Base-by-base conservation (phyloP, 768 basidiomycete genomes). In the Collybiopsis confluens region DNA sequence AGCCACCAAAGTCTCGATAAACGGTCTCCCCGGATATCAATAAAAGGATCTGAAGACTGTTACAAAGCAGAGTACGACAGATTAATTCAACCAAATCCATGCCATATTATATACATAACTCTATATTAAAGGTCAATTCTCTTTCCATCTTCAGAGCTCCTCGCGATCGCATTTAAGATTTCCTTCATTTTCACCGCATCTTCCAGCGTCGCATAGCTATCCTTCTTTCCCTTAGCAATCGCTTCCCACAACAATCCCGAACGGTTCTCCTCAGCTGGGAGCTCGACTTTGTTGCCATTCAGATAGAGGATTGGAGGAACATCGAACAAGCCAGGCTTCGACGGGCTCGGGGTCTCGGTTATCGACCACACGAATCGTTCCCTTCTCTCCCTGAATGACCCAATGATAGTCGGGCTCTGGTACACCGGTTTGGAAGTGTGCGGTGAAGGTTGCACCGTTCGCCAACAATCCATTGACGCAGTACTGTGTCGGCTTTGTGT, bases 221-320 rank as follows among this genome's bases (percentile, higher is more conserved):
- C 63, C 4, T 54, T 50, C 10, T 55, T 45, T 21, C 61, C 63
- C 36, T 61, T 62, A 11, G 63, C 62, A 54, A 60, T 62, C 58
- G 63, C 63, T 30, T 54, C 56, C 64, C 64, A 67, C 23, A 49
- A 60, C 23, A 47, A 33, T 6, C 48, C 59, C 15, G 55, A 30
- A 42, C 53, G 61, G 7, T 54, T 37, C 9, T 9, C 30, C 10
- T 37, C 46, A 15, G 42, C 37, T 26, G 45, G 45, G 9, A 63
- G 36, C 21, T 61, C 56, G 2, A 72, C 61, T 38, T 52, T 54
- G 44, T 68, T 61, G 4, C 69, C 69, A 40, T 73, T 67, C 50
- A 73, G 24, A 48, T 58, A 70, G 40, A 70, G 28, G 10, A 56
- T 55, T 24, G 69, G 69, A 26, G 66, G 59, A 8, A 68, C 57